Percentiles rank a stretch among this genome's conserved stretches.
These are phyloP conservation scores for Dendrobium chrysotoxum DNA, from an alignment of 106 monocot species.

Conservation along the genomic window DNA sequence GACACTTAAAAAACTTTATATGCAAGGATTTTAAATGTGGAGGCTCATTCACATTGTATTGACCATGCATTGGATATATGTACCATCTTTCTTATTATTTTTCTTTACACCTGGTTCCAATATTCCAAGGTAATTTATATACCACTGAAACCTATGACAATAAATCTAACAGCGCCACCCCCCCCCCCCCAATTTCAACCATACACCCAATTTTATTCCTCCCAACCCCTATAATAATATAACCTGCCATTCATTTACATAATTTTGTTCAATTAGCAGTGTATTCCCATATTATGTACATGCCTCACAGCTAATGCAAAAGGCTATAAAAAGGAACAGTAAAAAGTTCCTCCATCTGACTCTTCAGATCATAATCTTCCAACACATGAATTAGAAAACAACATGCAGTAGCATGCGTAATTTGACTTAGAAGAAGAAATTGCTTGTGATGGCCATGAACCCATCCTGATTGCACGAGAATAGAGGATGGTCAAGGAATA, in stretches of 20 bases:
- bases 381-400: neutral
- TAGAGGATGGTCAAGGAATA: neutral
- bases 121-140: too few relatives aligned
- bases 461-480: neutral
- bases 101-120: too few relatives aligned
- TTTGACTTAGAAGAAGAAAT: neutral
- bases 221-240: neutral
- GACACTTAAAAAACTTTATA: too few relatives aligned
- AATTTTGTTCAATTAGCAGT: neutral
- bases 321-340: neutral
- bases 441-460: neutral
- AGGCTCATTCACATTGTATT: too few relatives aligned
- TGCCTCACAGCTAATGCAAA: neutral
- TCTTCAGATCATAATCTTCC: neutral
- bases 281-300: neutral
- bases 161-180: too few relatives aligned
- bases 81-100: too few relatives aligned
- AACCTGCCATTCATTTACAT: neutral
- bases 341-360: neutral
- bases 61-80: too few relatives aligned
- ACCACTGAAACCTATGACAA: too few relatives aligned
- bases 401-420: neutral
- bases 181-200: neutral
- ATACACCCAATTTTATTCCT: neutral
- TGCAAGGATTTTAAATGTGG: too few relatives aligned